Percentiles rank a stretch among this genome's conserved stretches.
Evolutionary conservation across 1,139 yeast species (phyloP).

Genomic region (Hanseniaspora gamundiae): DNA sequence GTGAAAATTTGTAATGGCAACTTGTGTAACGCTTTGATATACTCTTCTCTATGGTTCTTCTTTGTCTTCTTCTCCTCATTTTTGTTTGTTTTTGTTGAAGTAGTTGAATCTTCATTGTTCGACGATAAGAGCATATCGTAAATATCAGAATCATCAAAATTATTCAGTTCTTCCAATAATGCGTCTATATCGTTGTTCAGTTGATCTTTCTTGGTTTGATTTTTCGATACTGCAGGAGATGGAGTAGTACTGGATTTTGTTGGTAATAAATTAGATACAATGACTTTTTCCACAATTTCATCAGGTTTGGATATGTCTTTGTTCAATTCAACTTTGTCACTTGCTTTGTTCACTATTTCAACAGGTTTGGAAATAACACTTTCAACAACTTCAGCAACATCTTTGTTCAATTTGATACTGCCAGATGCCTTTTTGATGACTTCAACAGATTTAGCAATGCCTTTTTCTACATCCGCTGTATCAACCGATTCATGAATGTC

Average conservation of each 20-base stretch:
- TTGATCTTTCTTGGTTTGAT: background rate
- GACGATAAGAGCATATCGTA: background rate
- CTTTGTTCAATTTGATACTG: no score
- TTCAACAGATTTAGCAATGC: no score
- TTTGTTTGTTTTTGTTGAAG: constrained; percentile 2
- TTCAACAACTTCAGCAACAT: no score
- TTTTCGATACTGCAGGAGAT: background rate
- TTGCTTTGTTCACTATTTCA: no score
- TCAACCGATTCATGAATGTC: background rate
- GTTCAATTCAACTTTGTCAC: no score
- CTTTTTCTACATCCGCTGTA: constrained; percentile 2
- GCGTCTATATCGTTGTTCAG: constrained; percentile 12
- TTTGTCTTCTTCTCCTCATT: background rate
- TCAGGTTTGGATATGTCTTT: no score
- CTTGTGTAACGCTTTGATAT: constrained; percentile 24
- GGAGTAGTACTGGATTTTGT: no score
- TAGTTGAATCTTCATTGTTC: background rate
- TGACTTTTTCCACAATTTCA: no score
- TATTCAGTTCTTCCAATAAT: constrained; percentile 9
- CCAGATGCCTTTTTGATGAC: no score
- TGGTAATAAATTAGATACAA: no score
- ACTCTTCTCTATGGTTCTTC: background rate
- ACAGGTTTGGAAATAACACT: no score
- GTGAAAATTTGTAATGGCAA: constrained; percentile 68
- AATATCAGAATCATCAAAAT: constrained; percentile 6